Conservation (phyloP, 2,329 filamentous ascomycete species). For the Fusarium mexicanum region DNA sequence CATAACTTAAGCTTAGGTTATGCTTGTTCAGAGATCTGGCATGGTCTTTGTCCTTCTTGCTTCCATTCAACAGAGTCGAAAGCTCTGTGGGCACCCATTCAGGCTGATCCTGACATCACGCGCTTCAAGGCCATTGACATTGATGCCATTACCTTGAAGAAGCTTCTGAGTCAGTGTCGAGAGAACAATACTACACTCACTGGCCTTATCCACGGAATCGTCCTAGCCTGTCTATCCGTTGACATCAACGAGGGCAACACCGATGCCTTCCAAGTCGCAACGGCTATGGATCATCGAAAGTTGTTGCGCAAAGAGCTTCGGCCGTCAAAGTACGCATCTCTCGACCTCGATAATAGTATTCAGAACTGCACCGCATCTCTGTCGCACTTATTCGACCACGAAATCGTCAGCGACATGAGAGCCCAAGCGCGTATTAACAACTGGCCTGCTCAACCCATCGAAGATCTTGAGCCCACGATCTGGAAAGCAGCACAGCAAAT, state of each 20-base stretch:
- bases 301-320: neutral
- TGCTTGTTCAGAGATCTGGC: slow-evolving; percentile 1
- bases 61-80: neutral
- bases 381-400: neutral
- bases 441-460: neutral
- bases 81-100: neutral
- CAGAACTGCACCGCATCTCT: neutral
- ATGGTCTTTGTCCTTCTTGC: neutral
- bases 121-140: neutral
- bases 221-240: neutral
- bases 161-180: neutral
- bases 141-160: neutral
- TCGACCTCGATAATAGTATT: neutral
- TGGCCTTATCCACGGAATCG: neutral
- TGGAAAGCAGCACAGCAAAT: slow-evolving; percentile 2
- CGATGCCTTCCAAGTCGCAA: neutral
- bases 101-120: neutral
- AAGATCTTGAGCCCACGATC: neutral
- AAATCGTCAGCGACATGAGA: neutral
- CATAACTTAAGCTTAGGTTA: neutral
- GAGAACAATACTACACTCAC: neutral
- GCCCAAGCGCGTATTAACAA: neutral
- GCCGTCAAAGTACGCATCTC: neutral
- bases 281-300: neutral
- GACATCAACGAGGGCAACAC: neutral